phyloP scores from a whole-genome alignment of 2,329 filamentous ascomycete genomes.

The Sporothrix phasma region DNA sequence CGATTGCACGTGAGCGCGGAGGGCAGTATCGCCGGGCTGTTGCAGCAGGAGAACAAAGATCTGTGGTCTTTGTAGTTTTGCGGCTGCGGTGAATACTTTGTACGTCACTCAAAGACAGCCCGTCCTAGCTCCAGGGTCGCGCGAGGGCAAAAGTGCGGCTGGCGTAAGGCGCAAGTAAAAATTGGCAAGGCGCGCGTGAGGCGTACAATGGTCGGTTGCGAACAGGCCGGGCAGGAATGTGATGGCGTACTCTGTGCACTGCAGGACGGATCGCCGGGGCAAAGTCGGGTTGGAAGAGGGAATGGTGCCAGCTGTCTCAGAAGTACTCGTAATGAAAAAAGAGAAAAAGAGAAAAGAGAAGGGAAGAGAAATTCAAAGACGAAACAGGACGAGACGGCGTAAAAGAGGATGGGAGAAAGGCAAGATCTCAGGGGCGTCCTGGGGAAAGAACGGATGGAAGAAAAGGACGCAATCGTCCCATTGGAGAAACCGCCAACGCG shows the following conservation, averaged over 20 bases:
- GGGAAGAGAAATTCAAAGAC: neutral
- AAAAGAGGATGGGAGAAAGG: neutral
- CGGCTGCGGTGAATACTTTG: neutral
- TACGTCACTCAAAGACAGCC: constrained; percentile 6
- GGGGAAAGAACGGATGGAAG: neutral
- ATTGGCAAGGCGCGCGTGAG: neutral
- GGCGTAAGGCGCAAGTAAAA: neutral
- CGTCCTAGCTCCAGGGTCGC: constrained; percentile 10
- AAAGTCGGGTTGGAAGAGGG: neutral
- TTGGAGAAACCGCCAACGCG: neutral
- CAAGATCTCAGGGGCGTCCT: neutral
- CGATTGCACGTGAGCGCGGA: neutral
- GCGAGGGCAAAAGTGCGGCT: neutral
- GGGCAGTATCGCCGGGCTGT: neutral
- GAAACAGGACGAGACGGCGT: neutral
- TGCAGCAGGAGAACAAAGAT: neutral
- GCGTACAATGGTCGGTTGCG: neutral
- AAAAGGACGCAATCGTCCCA: constrained; percentile 5
- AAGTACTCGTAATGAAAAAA: neutral
- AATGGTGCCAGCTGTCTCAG: neutral
- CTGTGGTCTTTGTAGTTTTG: neutral
- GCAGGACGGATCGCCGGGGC: neutral
- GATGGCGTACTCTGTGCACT: neutral
- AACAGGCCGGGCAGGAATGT: neutral
- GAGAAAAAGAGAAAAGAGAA: neutral